A percentile compares a stretch with the other conserved stretches of the same genome.
Conservation (phyloP, 495 filamentous ascomycete species). For the Echria macrotheca region DNA sequence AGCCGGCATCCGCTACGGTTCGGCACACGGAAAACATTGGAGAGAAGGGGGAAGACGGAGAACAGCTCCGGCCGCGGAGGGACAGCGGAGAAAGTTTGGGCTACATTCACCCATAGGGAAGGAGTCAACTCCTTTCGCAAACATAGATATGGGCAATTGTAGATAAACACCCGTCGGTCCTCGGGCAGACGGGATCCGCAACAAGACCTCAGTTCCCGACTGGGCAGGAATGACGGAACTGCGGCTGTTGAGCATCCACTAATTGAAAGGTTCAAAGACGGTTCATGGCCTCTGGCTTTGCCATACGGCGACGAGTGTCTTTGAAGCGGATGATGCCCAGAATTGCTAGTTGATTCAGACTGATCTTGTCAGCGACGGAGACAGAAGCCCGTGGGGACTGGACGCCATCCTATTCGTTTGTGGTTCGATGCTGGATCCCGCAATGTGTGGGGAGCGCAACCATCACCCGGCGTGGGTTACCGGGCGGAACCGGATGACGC, state of each 20-base stretch:
- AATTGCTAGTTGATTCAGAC: not conserved
- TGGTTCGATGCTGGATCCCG: not conserved
- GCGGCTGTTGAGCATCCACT: not conserved
- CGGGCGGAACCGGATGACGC: constrained; percentile 7
- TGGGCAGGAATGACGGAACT: not conserved
- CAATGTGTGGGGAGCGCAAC: constrained; percentile 13
- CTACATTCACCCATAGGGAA: constrained; percentile 35
- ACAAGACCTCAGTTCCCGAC: not conserved
- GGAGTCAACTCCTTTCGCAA: constrained; percentile 36
- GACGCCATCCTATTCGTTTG: constrained; percentile 40
- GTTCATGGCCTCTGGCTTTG: too few species aligned
- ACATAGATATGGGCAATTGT: constrained; percentile 32
- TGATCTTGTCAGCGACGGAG: constrained; percentile 12
- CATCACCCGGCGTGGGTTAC: constrained; percentile 7
- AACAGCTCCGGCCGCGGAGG: constrained; percentile 1
- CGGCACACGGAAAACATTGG: not conserved
- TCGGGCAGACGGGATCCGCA: too few species aligned
- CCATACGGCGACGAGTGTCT: not conserved
- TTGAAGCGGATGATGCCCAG: not conserved
- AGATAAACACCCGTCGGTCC: constrained; percentile 23
- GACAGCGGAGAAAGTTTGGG: constrained; percentile 5
- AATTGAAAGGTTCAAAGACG: not conserved
- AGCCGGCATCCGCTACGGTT: too few species aligned
- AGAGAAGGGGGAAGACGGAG: not conserved
- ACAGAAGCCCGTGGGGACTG: constrained; percentile 35